phyloP scores from a whole-genome alignment of 148 eudicot species.

The Bassia scoparia region DNA sequence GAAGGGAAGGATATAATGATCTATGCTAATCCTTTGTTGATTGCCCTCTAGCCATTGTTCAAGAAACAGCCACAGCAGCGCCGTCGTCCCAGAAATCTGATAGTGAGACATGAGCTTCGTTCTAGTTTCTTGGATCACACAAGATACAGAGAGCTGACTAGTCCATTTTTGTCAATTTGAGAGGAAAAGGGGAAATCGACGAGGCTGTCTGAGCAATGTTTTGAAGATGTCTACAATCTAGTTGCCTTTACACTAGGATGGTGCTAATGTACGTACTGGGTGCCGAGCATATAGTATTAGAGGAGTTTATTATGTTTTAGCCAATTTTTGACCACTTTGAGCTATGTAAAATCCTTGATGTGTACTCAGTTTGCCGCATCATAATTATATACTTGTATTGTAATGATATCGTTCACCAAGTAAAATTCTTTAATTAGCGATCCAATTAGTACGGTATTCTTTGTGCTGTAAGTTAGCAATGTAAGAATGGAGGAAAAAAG shows the following conservation, averaged over 20 bases:
- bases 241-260: conserved; percentile 2
- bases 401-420: not conserved
- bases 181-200: not conserved
- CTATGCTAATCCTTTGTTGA: conserved; percentile 1
- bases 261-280: not conserved
- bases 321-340: not conserved
- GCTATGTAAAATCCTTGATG: not conserved
- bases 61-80: conserved; percentile 35
- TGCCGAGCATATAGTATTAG: not conserved
- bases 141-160: not conserved
- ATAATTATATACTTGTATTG: conserved; percentile 6
- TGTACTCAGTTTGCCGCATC: conserved; percentile 3
- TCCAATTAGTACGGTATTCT: no score
- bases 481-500: no score
- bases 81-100: conserved; percentile 31
- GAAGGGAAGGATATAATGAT: not conserved
- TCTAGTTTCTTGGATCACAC: not conserved
- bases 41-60: conserved; percentile 31
- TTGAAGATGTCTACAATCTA: not conserved
- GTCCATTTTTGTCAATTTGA: not conserved
- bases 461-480: no score
- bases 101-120: conserved; percentile 31
- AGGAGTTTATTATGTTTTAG: not conserved
- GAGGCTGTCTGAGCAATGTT: conserved; percentile 1
- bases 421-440: no score